Evolutionary conservation across 257 asterid genomes (phyloP), one percentile per base, ranked within the genome.

Genomic region (Solanum neorickii): DNA sequence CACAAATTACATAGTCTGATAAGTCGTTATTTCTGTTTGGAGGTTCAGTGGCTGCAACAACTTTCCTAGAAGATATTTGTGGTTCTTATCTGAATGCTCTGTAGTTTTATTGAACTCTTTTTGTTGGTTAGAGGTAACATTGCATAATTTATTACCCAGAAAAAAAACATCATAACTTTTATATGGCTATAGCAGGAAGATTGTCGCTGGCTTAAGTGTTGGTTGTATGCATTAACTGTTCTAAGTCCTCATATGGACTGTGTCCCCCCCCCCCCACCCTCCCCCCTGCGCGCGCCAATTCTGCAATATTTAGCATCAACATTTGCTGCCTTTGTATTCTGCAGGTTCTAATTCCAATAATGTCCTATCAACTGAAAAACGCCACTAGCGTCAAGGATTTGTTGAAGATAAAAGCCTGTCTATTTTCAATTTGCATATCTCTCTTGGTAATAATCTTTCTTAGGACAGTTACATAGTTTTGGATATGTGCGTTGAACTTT

Each of bases 271-370:
- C 44, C 60, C 16, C 9, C 44, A 18, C 37, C 33, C 60, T 15
- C 44, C 33, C 37, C 44, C 59, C 15, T 3, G 4, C 35, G 4
- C 35, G 35, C 35, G 2, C 31, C 46, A 52, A n/a, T n/a, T 42
- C 37, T 42, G 39, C 60, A 42, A 42, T 76, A 76, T 44, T 87
- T 56, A 37, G 23, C 86, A 59, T 84, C 75, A 86, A 39, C 76
- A 87, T 78, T 82, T 77, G 56, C 82, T 83, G 52, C 84, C 87
- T 77, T 87, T 27, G 90, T 69, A 87, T 82, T 29, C 60, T 92
- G 92, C 95, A 96, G 99, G 92, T 94, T 91, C 98, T 96, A 75
- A 72, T 96, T 90, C 98, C 99, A 52, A 66, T 89, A 33, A 83
- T 94, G 87, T 91, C 96, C 74, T 90, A 93, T 88, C 91, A 90